Conservation (phyloP, 1,284 basidiomycete genomes). For the Neonothopanus nambi region DNA sequence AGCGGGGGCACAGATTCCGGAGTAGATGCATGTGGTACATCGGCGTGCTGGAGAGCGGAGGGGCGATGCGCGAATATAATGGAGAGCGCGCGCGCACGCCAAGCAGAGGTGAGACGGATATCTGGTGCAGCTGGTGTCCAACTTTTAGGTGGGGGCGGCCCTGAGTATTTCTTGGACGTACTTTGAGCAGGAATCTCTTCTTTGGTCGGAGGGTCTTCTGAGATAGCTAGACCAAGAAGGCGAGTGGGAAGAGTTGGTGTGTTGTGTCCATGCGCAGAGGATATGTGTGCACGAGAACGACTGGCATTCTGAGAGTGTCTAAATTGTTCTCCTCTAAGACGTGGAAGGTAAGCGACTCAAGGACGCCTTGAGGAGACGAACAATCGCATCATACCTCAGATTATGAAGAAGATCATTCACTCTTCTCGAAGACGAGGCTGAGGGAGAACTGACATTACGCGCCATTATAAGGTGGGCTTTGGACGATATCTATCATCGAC, state of each 20-base stretch:
- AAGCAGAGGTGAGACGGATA: conserved; percentile 34
- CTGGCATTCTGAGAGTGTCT: conserved; percentile 58
- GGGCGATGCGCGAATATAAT: conserved; percentile 43
- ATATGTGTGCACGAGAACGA: conserved; percentile 38
- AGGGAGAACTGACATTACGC: too few species aligned
- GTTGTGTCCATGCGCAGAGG: conserved; percentile 31
- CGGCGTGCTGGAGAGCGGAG: conserved; percentile 3
- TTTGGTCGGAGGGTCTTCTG: conserved; percentile 1
- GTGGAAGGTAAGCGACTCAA: not conserved
- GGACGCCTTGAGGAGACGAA: not conserved
- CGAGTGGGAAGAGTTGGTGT: conserved; percentile 39
- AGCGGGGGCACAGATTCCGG: conserved; percentile 42
- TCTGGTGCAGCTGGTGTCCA: conserved; percentile 35
- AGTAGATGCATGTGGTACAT: conserved; percentile 1
- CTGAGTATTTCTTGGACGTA: conserved; percentile 32
- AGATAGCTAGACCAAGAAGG: too few species aligned
- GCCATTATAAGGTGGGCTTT: too few species aligned
- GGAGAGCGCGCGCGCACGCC: conserved; percentile 55
- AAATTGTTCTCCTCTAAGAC: conserved; percentile 63
- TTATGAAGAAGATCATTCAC: conserved; percentile 54
- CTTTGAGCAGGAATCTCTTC: conserved; percentile 1
- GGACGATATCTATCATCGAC: too few species aligned
- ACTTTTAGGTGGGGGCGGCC: conserved; percentile 50
- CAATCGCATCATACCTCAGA: conserved; percentile 36
- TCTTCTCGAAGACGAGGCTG: conserved; percentile 1